phyloP scores from a whole-genome alignment of 169 alveolate species.

The Eimeria praecox region DNA sequence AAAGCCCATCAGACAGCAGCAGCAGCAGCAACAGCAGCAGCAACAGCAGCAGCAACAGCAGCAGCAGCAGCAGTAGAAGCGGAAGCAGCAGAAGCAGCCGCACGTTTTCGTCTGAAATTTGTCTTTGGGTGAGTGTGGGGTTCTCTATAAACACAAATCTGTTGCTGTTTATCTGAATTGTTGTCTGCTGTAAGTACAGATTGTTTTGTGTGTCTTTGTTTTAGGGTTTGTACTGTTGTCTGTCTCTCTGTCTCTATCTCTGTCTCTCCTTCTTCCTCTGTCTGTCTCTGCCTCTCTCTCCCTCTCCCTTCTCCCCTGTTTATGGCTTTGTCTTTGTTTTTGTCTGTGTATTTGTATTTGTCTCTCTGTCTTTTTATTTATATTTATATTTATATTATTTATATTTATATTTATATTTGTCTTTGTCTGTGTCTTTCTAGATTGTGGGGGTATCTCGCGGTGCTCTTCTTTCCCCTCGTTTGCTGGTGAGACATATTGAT shows the following conservation, averaged over 20 bases:
- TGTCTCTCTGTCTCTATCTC: not conserved
- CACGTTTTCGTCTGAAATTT: not conserved
- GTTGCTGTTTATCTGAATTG: not conserved
- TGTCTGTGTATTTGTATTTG: too few species aligned
- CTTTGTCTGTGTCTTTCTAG: not conserved
- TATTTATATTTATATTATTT: too few species aligned
- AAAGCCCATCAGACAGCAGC: not conserved
- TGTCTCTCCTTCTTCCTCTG: not conserved
- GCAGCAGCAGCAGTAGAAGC: not conserved
- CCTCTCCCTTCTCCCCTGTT: not conserved
- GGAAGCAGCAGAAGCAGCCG: not conserved
- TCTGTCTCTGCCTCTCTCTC: not conserved
- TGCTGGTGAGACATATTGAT: not conserved
- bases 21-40: slow-evolving; percentile 6
- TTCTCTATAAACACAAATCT: not conserved
- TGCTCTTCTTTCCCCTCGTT: slow-evolving; percentile 57
- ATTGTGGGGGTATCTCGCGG: not conserved
- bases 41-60: not conserved
- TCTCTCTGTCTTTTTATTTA: too few species aligned
- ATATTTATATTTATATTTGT: not conserved
- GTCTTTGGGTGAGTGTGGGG: not conserved
- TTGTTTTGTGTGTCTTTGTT: too few species aligned
- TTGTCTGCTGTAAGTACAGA: too few species aligned
- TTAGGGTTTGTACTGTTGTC: too few species aligned
- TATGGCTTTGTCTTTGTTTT: not conserved